A percentile compares a stretch with the other conserved stretches of the same genome.
These are phyloP conservation scores for Houttuynia cordata DNA, from an alignment of 164 flowering plant genomes.

Conservation along the genomic window DNA sequence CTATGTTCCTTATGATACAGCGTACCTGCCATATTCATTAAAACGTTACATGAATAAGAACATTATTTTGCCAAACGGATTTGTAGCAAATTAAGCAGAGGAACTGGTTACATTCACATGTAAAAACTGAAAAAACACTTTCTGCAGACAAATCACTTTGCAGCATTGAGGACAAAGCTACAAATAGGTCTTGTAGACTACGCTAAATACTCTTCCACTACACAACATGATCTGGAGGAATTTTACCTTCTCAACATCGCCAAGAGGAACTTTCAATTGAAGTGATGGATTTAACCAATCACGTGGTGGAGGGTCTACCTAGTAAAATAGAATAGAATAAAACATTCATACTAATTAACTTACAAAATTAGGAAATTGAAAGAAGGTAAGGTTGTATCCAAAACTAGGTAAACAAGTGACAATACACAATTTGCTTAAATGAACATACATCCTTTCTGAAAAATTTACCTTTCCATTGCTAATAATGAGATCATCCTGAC, in stretches of 20 bases:
- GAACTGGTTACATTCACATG: background rate
- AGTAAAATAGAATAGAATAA: conserved; percentile 4
- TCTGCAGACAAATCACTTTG: background rate
- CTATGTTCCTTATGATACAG: conserved; percentile 85
- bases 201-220: background rate
- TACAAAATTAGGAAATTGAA: too few relatives aligned
- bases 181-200: background rate
- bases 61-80: background rate
- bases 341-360: background rate
- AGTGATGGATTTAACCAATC: conserved; percentile 65
- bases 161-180: background rate
- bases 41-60: background rate
- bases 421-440: too few relatives aligned
- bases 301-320: conserved; percentile 35
- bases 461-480: conserved; percentile 6
- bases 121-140: background rate
- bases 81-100: too few relatives aligned
- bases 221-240: background rate
- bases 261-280: conserved; percentile 72
- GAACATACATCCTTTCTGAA: too few relatives aligned
- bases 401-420: too few relatives aligned
- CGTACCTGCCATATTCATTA: conserved; percentile 48
- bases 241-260: conserved; percentile 90
- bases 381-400: too few relatives aligned
- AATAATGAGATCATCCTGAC: conserved; percentile 11